Evolutionary conservation across 1,139 yeast species (phyloP), one percentile per base, ranked within the genome.

Genomic region (Debaryomycetaceae sp.): DNA sequence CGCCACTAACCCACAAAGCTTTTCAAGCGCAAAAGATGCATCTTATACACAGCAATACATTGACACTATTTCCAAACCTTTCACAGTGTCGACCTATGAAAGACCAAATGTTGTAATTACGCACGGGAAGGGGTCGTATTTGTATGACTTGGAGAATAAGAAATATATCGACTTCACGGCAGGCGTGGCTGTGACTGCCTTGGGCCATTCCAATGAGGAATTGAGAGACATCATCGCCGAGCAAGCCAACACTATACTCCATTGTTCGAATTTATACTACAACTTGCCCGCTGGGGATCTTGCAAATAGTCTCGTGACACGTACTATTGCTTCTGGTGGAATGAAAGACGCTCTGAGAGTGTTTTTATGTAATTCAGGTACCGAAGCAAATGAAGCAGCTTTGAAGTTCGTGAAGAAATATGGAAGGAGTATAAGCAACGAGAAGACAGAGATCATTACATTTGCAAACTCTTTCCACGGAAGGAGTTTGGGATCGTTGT

Each of bases 341-440:
- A 88, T 89, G 89, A 65, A 72, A 42, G 76, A 83, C 55, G 96
- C 97, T 1, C 72, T 87, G 31, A 74, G 85, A 48, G 96, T 90
- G n/a, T 93, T 93, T 57, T 70, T 93, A 48, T 85, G 95, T 60
- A 93, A 91, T 61, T 86, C 96, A 0, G 99, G 99, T 41, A 85
- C 98, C 6, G 99, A 93, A 66, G 98, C 99, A 45, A 93, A 91
- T 59, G 99, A 93, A 64, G 99, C 98, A 1, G 99, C 99, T 0
- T 69, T 93, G 56, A 93, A 93, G 63, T 93, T 93, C 70, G 97
- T 97, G 14, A 81, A 97, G 60, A 91, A 89, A 62, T 78, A 80
- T 58, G 97, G 96, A 45, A 83, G 82, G 53, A 54, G 70, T 5
- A 64, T 75, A 37, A 63, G 66, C 46, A 75, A 72, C 11, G 76